phyloP scores from a whole-genome alignment of 2,329 filamentous ascomycete genomes.

The Fusarium sp. region DNA sequence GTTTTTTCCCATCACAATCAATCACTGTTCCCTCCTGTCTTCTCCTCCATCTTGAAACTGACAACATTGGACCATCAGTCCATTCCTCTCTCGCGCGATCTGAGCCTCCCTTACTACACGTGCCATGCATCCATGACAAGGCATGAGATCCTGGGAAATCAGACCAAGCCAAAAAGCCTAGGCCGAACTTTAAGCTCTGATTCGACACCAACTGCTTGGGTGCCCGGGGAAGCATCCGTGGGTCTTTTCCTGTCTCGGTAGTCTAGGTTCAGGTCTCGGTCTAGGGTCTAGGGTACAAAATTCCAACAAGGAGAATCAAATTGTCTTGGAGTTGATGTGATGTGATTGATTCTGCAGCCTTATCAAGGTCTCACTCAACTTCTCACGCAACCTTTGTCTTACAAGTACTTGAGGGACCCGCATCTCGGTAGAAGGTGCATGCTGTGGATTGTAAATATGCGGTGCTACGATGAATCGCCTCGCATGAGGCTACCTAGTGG shows the following conservation, averaged over 20 bases:
- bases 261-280: neutral
- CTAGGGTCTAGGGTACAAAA: constrained; percentile 17
- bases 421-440: neutral
- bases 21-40: neutral
- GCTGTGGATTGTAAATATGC: neutral
- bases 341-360: constrained; percentile 15
- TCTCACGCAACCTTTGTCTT: neutral
- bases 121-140: neutral
- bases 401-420: neutral
- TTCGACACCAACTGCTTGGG: constrained; percentile 30
- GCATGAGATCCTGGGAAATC: neutral
- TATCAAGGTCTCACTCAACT: neutral
- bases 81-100: neutral
- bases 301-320: neutral
- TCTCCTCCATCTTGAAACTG: neutral
- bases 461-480: neutral
- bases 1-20: neutral
- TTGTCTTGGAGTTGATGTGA: constrained; percentile 2
- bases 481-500: neutral
- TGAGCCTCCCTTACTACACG: neutral
- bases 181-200: constrained; percentile 15
- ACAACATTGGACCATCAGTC: neutral
- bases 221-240: constrained; percentile 32
- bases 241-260: constrained; percentile 16
- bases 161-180: neutral